Evolutionary conservation across 139 green algal genomes (phyloP), one percentile per base, ranked within the genome.

Genomic region (Chlamydomonas schloesseri): DNA sequence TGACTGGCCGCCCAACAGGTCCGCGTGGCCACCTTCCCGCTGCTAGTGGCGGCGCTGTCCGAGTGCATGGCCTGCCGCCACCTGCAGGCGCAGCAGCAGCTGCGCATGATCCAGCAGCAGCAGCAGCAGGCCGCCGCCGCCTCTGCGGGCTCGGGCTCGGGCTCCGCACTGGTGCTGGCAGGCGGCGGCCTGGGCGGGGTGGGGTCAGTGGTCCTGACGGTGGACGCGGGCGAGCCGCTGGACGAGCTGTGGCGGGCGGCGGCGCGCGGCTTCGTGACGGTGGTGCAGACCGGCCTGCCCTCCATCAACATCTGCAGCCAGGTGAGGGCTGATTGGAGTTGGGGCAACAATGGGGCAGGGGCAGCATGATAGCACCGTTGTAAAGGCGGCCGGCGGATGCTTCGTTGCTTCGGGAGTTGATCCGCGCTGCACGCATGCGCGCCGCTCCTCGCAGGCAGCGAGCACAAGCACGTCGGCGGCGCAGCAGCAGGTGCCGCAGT

Each of bases 231-330:
- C 50, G 76, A 79, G 76, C 28, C 70, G 78, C 31, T 82, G 15
- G 86, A 90, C 18, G 81, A 87, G 17, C 91, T 98, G n/a, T 98
- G 96, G 96, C 91, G 93, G 4, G 47, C 87, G 10, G 90, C 94
- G 26, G 91, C 92, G 9, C 62, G 69, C 29, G 90, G 90, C 15
- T 96, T 98, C 70, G 92, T 91, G 10, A 73, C 82, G 2, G 90
- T 97, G 8, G 92, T 97, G 46, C 83, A 87, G 42, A 88, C 58
- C 28, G 95, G 96, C 4, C 81, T 98, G 67, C 93, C 94, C 4
- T 94, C 93, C 23, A 83, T 96, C 78, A 95, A 96, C 89, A 95
- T 95, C 33, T 87, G 88, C 72, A 71, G 78, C 64, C 60, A 70
- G 42, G 72, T 62, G 37, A 18, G 60, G 60, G 55, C 42, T n/a